Conservation (phyloP, 108 stramenopile species). For the Bacterosira constricta region DNA sequence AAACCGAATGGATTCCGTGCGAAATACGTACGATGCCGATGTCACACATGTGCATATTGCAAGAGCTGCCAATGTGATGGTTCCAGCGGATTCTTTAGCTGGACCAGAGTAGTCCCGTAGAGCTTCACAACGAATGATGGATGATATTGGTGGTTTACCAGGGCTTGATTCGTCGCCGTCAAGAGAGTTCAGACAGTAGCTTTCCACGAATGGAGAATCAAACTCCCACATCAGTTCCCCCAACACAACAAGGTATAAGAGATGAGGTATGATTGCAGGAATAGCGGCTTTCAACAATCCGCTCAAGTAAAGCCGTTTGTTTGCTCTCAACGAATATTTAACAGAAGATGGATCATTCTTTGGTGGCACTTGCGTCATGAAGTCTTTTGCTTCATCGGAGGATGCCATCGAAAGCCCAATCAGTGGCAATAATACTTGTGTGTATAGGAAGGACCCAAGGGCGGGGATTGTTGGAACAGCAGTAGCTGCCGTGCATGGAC, state of each 20-base stretch:
- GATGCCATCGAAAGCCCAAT: conserved; percentile 71
- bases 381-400: conserved; percentile 57
- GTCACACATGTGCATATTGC: conserved; percentile 57
- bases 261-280: conserved; percentile 65
- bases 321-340: conserved; percentile 67
- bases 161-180: background rate
- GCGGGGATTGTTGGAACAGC: conserved; percentile 60
- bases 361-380: conserved; percentile 78
- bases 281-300: conserved; percentile 59
- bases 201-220: conserved; percentile 33
- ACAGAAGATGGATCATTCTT: conserved; percentile 78
- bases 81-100: conserved; percentile 55
- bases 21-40: conserved; percentile 69
- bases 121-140: conserved; percentile 69
- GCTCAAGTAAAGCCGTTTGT: conserved; percentile 42
- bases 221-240: conserved; percentile 47
- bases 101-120: conserved; percentile 63
- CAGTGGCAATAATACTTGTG: conserved; percentile 66
- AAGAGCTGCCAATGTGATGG: conserved; percentile 60
- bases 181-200: conserved; percentile 15
- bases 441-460: conserved; percentile 66
- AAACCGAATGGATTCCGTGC: conserved; percentile 57
- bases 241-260: conserved; percentile 70
- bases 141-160: conserved; percentile 1
- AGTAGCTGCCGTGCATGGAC: conserved; percentile 64